Percentiles rank a stretch among this genome's conserved stretches.
phyloP scores from a whole-genome alignment of 1,284 basidiomycete genomes.

The Termitomyces sp. region DNA sequence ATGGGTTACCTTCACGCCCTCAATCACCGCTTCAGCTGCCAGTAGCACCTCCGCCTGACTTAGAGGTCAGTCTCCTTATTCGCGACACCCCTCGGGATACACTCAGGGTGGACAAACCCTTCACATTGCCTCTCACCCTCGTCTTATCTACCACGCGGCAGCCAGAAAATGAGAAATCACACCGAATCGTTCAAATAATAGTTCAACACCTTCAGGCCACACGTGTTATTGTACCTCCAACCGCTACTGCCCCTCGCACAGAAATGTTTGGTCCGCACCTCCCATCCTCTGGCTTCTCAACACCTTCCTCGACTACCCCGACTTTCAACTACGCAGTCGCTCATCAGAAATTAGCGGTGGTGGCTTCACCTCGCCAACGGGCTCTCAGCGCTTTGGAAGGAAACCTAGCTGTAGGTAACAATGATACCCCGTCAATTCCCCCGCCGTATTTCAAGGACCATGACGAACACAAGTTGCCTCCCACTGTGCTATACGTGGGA shows the following conservation, averaged over 20 bases:
- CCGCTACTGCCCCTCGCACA: conserved; percentile 17
- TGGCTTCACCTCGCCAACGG: conserved; percentile 34
- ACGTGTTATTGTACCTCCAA: conserved; percentile 19
- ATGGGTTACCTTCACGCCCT: conserved; percentile 52
- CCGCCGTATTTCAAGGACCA: conserved; percentile 42
- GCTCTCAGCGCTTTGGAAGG: conserved; percentile 14
- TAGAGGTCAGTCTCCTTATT: conserved; percentile 59
- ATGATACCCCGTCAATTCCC: conserved; percentile 23
- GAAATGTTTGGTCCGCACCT: conserved; percentile 40
- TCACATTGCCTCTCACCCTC: conserved; percentile 49
- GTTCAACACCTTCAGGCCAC: conserved; percentile 58
- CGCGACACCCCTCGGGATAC: conserved; percentile 41
- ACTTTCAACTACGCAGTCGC: conserved; percentile 45
- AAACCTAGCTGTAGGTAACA: conserved; percentile 15
- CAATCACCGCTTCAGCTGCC: conserved; percentile 40
- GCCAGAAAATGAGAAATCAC: conserved; percentile 25
- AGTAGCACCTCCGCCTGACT: conserved; percentile 27
- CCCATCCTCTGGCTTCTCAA: conserved; percentile 43
- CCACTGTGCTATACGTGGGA: conserved; percentile 43
- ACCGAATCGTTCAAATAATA: conserved; percentile 45
- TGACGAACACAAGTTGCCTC: conserved; percentile 27
- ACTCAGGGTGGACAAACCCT: conserved; percentile 50
- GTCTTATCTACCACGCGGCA: conserved; percentile 41
- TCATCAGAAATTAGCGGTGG: conserved; percentile 42
- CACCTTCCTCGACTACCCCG: conserved; percentile 40